These are phyloP conservation scores for Tetrapyrgos nigripes DNA, from an alignment of 1,284 basidiomycete species.

Conservation along the genomic window DNA sequence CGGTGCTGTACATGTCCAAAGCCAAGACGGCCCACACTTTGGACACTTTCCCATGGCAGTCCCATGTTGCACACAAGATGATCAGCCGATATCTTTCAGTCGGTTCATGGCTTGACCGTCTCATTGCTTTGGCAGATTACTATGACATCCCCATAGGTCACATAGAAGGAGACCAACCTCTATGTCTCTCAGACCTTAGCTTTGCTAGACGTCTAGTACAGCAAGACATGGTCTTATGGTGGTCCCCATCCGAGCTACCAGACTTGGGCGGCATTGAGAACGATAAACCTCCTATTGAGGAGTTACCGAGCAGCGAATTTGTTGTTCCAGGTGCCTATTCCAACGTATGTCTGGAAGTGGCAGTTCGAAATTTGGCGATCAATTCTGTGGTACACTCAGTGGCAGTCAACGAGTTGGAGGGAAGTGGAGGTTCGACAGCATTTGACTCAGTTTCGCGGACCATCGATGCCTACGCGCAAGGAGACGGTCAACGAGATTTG, in stretches of 20 bases:
- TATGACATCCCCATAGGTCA: conserved; percentile 95
- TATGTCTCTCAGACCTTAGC: conserved; percentile 89
- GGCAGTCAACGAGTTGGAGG: conserved; percentile 96
- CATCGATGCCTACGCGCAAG: conserved; percentile 88
- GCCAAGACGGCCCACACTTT: conserved; percentile 76
- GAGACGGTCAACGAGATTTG: conserved; percentile 78
- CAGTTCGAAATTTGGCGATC: conserved; percentile 91
- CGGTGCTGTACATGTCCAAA: conserved; percentile 87
- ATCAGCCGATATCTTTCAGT: conserved; percentile 83
- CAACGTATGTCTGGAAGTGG: conserved; percentile 93
- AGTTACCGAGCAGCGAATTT: conserved; percentile 88
- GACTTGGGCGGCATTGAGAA: conserved; percentile 95
- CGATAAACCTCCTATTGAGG: conserved; percentile 81
- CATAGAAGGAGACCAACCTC: conserved; percentile 88
- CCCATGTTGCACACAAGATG: conserved; percentile 79
- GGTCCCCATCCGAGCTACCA: conserved; percentile 90
- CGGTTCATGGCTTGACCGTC: conserved; percentile 84
- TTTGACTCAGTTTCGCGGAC: conserved; percentile 95
- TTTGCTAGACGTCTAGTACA: conserved; percentile 88
- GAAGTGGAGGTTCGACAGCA: conserved; percentile 89
- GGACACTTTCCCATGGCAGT: conserved; percentile 83
- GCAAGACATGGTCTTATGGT: conserved; percentile 96
- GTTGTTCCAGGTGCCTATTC: conserved; percentile 87
- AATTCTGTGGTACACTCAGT: conserved; percentile 95
- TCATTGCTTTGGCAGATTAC: conserved; percentile 85